phyloP scores from a whole-genome alignment of 176 grass and related monocot species.

The Bonia amplexicaulis region DNA sequence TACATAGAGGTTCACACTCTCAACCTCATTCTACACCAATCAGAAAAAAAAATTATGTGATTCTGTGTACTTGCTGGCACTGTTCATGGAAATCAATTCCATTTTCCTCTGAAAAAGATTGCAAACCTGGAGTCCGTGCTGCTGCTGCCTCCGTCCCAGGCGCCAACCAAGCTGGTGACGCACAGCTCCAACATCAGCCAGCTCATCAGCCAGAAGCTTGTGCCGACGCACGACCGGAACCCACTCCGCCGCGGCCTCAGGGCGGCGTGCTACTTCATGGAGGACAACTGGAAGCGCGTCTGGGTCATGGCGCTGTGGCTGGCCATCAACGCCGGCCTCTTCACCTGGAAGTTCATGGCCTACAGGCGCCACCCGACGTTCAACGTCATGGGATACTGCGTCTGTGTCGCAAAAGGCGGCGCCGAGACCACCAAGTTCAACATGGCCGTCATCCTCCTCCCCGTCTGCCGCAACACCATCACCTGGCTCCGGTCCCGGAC shows the following conservation, averaged over 20 bases:
- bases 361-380: conserved; percentile 50
- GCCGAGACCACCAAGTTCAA: conserved; percentile 78
- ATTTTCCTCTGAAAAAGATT: conserved; percentile 37
- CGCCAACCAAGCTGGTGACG: conserved; percentile 1
- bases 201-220: conserved; percentile 84
- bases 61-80: neutral
- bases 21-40: neutral
- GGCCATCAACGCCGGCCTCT: conserved; percentile 55
- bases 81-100: neutral
- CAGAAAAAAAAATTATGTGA: neutral
- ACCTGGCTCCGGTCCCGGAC: conserved; percentile 64
- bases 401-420: conserved; percentile 62
- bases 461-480: conserved; percentile 66
- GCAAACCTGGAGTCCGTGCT: conserved; percentile 72
- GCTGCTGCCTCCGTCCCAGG: conserved; percentile 47
- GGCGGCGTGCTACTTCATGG: conserved; percentile 57
- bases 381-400: conserved; percentile 68
- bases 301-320: conserved; percentile 90
- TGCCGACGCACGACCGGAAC: conserved; percentile 34
- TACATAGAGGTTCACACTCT: conserved; percentile 65
- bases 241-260: conserved; percentile 38
- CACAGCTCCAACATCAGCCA: conserved; percentile 82
- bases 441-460: conserved; percentile 69
- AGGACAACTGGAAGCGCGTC: conserved; percentile 96
- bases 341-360: conserved; percentile 58